Evolutionary conservation across 2,329 filamentous ascomycete genomes (phyloP), one percentile per base, ranked within the genome.

Genomic region (Fusarium anguioides): DNA sequence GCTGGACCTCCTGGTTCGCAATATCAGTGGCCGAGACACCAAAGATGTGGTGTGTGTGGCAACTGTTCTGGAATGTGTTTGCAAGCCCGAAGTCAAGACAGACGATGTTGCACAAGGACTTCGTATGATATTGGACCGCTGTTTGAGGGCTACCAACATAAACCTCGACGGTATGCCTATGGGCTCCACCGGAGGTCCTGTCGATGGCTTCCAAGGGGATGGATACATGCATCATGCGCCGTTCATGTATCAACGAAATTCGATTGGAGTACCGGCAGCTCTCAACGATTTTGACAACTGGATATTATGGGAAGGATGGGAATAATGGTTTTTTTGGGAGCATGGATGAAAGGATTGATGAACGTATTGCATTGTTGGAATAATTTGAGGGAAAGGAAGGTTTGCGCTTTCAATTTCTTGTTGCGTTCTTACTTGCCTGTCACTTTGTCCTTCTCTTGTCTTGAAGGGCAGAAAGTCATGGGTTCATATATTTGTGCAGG

Each of bases 41-140:
- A 82, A 84, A 71, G 84, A 86, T 51, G 79, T 86, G 12, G 72
- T 86, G 9, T 81, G 80, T 37, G 74, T 86, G n/a, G 76, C 80
- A 4, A 76, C 84, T 2, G 83, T 84, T 26, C 74, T 86, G 46
- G 76, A 82, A 59, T 81, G 79, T 11, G 83, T 83, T 27, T 79
- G 79, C 53, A 78, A 69, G 8, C 69, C 75, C 1, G 81, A 84
- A 37, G 75, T 80, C 44, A 80, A 78, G 41, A 66, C 76, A 8
- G 80, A 83, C 17, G 79, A 81, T 18, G 80, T 83, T 41, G 77
- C 78, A 17, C 75, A 74, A 17, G 80, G 78, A 1, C 72, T 85
- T 14, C 78, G 79, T 52, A 66, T 73, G 6, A 77, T 83, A n/a
- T 64, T 85, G 12, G 81, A 84, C 11, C 76, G 77, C 5, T 83